Base-by-base conservation (phyloP, 306 rosid genomes). In the Castanea mollissima region DNA sequence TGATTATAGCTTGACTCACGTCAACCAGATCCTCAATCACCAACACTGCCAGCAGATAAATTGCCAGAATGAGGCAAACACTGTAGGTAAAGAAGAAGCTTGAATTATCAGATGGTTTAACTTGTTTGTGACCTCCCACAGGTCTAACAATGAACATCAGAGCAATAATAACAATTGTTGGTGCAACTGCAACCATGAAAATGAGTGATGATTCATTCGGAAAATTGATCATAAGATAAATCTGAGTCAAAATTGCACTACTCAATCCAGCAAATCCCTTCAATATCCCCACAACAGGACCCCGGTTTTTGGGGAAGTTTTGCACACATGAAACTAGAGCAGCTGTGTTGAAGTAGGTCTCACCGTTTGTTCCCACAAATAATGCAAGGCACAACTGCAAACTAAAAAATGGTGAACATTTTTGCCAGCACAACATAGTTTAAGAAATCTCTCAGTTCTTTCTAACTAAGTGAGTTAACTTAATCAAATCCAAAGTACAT, bases 311-410 rank as follows among this genome's bases (percentile, higher is more conserved):
- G 0, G 97, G 98, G 78, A 93, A 93, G 60, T 87, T 93, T 72
- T 87, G 91, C 75, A 93, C 92, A 20, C 97, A 83, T 0, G 97
- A 88, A 59, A 91, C 88, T 1, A 93, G 80, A 4, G 91, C 81
- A 1, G 91, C 93, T 1, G 98, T 91, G 84, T 91, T 93, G 86
- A 91, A 93, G 85, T 87, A 93, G 25, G 97, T 93, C 72, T 88
- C 87, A 27, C 95, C 95, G 52, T 91, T 93, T 71, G 93, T 89
- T 75, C 97, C 98, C 73, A 91, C 79, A 23, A 86, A 90, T 75
- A 91, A 83, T 21, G 79, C 80, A 69, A 89, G 12, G 77, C 93
- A 91, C 84, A 93, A 74, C 98, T 93, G 95, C 86, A 85, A 20
- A 81, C 79, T 52, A 76, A 74, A 51, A 65, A 63, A 63, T 71